Evolutionary conservation across 2,329 filamentous ascomycete genomes (phyloP), one percentile per base, ranked within the genome.

Genomic region (Trichophyton verrucosum): DNA sequence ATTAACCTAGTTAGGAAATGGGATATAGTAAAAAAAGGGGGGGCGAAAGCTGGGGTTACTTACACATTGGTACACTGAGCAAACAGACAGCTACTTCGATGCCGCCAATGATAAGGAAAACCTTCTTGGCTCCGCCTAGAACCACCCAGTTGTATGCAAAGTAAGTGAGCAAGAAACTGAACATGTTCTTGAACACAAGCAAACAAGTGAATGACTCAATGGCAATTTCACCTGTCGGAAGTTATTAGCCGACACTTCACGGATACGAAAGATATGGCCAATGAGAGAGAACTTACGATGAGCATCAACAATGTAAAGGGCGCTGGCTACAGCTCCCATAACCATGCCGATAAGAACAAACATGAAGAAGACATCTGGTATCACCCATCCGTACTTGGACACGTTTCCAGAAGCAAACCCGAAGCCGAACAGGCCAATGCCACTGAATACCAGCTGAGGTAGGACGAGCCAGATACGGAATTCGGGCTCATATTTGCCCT

Each of bases 161-260:
- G 71, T 86, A 95, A 0, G 91, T 95, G 61, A 96, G 77, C 5
- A 85, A 83, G 68, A 95, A 96, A 64, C 86, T 88, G 76, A 96
- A 95, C 64, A 96, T 82, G 74, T 96, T 96, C 75, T 96, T 96
- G 80, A 96, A 96, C 60, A 96, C 86, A 65, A 96, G 82, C 71
- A 94, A 82, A 74, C 89, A 89, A 0, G 91, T 96, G 72, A 96
- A 95, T 5, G 86, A 88, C 74, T 96, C 91, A 56, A 96, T 83
- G 0, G 89, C 84, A 61, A 95, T 83, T 64, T 92, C 86, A 6
- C 86, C 86, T 88, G 59, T 22, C 6, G 27, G 27, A 22, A 30
- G 69, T 51, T 69, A 65, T 56, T n/a, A 46, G 51, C 15, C 44
- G 3, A 3, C 15, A 13, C 22, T 44, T 20, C 22, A 4, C 2